Percentiles rank a stretch among this genome's conserved stretches.
These are phyloP conservation scores for Phytophthora pinifolia DNA, from an alignment of 352 stramenopile species.

Conservation along the genomic window DNA sequence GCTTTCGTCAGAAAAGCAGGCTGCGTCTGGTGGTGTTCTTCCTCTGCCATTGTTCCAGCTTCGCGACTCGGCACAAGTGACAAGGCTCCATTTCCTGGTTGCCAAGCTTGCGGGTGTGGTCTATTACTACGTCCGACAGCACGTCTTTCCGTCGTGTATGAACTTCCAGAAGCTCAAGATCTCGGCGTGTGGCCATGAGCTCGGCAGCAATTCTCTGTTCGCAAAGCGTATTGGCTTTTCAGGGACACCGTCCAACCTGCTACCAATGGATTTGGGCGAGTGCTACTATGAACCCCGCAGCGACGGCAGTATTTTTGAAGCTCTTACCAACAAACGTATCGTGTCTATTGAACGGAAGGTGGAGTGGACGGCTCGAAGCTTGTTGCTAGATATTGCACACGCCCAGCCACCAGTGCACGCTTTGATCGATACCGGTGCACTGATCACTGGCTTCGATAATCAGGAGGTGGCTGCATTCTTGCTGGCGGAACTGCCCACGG, in stretches of 20 bases:
- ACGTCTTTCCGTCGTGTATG: constrained; percentile 99
- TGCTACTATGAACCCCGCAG: constrained; percentile 98
- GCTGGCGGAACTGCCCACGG: constrained; percentile 62
- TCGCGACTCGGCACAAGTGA: constrained; percentile 95
- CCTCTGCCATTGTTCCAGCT: constrained; percentile 98
- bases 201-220: constrained; percentile 98
- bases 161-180: constrained; percentile 99
- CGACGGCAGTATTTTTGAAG: constrained; percentile 98
- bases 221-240: constrained; percentile 97
- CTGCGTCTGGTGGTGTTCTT: constrained; percentile 57
- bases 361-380: constrained; percentile 74
- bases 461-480: constrained; percentile 86
- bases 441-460: constrained; percentile 92
- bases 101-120: constrained; percentile 93
- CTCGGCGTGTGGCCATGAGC: constrained; percentile 98
- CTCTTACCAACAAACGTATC: constrained; percentile 94
- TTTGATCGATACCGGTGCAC: constrained; percentile 90
- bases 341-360: constrained; percentile 84
- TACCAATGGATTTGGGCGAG: constrained; percentile 98
- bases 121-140: constrained; percentile 97
- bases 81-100: constrained; percentile 93
- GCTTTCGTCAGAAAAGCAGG: constrained; percentile 29
- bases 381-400: constrained; percentile 79
- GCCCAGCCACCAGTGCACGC: constrained; percentile 78
- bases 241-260: constrained; percentile 98